A percentile compares a stretch with the other conserved stretches of the same genome.
Conservation (phyloP, 768 basidiomycete genomes). For the Termitomyces titanicus region DNA sequence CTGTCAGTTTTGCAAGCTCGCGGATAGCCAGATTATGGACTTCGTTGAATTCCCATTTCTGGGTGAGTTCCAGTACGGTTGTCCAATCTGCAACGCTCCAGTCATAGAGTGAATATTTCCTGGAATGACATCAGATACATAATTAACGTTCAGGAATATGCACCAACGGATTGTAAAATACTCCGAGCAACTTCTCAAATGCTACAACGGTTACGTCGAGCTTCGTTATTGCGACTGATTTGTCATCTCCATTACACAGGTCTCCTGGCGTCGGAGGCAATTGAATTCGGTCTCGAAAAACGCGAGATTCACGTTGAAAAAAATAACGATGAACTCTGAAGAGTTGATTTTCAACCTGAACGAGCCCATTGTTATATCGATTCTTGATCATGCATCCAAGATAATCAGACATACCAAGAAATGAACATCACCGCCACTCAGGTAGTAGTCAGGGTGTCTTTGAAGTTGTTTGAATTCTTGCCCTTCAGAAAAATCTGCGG, state of each 20-base stretch:
- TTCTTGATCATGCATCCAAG: background rate
- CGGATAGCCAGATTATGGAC: slow-evolving; percentile 48
- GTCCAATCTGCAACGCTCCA: slow-evolving; percentile 51
- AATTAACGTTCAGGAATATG: background rate
- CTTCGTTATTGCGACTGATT: slow-evolving; percentile 38
- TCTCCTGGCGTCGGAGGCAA: slow-evolving; percentile 27
- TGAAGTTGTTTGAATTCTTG: slow-evolving; percentile 15
- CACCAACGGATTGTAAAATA: slow-evolving; percentile 54
- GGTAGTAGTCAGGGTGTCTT: slow-evolving; percentile 41
- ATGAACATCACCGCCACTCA: slow-evolving; percentile 50
- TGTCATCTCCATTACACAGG: slow-evolving; percentile 31
- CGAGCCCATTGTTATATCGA: background rate
- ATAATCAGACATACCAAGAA: slow-evolving; percentile 40
- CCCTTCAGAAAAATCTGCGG: background rate
- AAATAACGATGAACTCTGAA: slow-evolving; percentile 62
- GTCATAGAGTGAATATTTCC: slow-evolving; percentile 53
- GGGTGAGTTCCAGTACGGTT: slow-evolving; percentile 47
- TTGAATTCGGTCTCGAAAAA: slow-evolving; percentile 37
- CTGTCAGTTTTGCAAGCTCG: slow-evolving; percentile 17
- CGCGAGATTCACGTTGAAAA: slow-evolving; percentile 56
- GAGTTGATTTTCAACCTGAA: slow-evolving; percentile 51
- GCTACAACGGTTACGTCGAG: slow-evolving; percentile 32
- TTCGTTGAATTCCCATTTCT: slow-evolving; percentile 41
- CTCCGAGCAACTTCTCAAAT: slow-evolving; percentile 48
- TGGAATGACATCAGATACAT: slow-evolving; percentile 18